Evolutionary conservation across 2,329 filamentous ascomycete species (phyloP).

Genomic region (Ramichloridium luteum): DNA sequence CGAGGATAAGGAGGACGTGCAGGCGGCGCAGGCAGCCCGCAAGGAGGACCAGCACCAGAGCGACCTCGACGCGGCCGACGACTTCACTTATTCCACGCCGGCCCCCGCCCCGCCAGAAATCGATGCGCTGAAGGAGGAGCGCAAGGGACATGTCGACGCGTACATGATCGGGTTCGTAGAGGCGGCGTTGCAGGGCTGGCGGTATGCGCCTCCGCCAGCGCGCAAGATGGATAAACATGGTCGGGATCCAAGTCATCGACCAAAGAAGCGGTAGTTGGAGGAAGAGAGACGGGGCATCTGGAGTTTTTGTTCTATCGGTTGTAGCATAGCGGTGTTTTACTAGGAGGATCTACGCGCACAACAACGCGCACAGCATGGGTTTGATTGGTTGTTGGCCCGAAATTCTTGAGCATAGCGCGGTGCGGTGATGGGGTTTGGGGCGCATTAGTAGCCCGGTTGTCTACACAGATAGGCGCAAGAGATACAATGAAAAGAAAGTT

Average conservation of each 20-base stretch:
- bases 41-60: constrained; percentile 71
- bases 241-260: constrained; percentile 25
- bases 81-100: constrained; percentile 27
- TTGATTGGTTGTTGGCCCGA: too few species aligned
- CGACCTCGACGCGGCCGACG: constrained; percentile 58
- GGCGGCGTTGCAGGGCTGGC: constrained; percentile 17
- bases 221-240: constrained; percentile 26
- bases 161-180: constrained; percentile 28
- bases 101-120: constrained; percentile 24
- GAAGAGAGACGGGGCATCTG: too few species aligned
- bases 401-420: too few species aligned
- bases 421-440: too few species aligned
- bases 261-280: constrained; percentile 21
- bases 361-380: too few species aligned
- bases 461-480: too few species aligned
- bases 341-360: too few species aligned
- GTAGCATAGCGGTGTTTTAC: too few species aligned
- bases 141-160: constrained; percentile 58
- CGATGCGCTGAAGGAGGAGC: constrained; percentile 41
- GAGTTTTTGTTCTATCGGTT: too few species aligned
- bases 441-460: too few species aligned
- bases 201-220: constrained; percentile 25
- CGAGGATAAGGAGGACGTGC: constrained; percentile 84
- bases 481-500: too few species aligned
- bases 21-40: constrained; percentile 74